Percentiles rank a stretch among this genome's conserved stretches.
phyloP scores from a whole-genome alignment of 192 early-diverging fungal species.

The Backusella liffmaniae region DNA sequence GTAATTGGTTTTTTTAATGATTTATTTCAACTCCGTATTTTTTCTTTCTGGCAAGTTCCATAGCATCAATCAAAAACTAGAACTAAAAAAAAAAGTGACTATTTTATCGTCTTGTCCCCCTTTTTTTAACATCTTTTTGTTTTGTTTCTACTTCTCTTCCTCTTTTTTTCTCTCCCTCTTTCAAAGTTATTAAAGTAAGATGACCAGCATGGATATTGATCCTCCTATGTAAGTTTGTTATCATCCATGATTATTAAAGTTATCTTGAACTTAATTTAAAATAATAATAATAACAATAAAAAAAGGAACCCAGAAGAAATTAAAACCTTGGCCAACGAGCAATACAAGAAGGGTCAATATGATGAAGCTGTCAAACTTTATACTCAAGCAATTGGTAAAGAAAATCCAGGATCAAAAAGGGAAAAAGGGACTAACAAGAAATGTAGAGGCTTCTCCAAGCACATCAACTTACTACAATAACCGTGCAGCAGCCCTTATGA shows the following conservation, averaged over 20 bases:
- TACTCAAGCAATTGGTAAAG: conserved; percentile 64
- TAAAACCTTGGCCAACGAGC: conserved; percentile 67
- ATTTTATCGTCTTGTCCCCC: neutral
- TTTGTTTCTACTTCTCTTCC: neutral
- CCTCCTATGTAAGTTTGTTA: neutral
- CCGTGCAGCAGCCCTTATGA: conserved; percentile 76
- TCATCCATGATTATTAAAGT: neutral
- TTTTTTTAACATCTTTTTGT: conserved; percentile 4
- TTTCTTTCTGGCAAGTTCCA: conserved; percentile 8
- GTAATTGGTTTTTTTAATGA: conserved; percentile 19
- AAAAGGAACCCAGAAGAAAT: conserved; percentile 56
- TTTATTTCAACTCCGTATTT: conserved; percentile 5
- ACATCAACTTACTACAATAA: conserved; percentile 72
- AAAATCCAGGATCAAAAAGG: neutral
- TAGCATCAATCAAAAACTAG: neutral
- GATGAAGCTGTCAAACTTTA: conserved; percentile 67
- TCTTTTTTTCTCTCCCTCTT: neutral
- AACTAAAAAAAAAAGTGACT: conserved; percentile 5
- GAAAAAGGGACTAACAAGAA: neutral
- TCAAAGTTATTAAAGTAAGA: neutral
- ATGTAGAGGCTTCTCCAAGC: conserved; percentile 52
- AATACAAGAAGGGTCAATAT: conserved; percentile 72
- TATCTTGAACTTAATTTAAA: neutral
- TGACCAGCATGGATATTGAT: neutral
- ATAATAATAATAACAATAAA: neutral